Evolutionary conservation across 2,329 filamentous ascomycete species (phyloP), one percentile per base, ranked within the genome.

Genomic region (Cytospora paraplurivora): DNA sequence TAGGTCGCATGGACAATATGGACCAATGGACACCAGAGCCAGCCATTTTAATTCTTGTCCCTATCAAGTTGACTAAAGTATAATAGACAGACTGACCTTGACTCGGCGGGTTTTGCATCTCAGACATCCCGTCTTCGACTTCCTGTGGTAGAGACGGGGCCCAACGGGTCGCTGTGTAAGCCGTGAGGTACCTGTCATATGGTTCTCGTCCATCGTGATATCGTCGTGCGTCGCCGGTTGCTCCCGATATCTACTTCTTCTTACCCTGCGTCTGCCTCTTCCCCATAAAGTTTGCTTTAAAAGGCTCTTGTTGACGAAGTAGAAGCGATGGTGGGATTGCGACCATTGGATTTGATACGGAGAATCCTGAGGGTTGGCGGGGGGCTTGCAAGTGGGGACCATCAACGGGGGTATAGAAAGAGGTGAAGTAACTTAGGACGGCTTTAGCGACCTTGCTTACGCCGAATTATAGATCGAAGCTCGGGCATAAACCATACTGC

Each of bases 81-180:
- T 13, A 10, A 47, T 10, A n/a, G n/a, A 47, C 27, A 44, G 19
- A 64, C 63, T 62, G 53, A 74, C 72, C 70, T 74, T 74, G 19
- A 74, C 73, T 21, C 72, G 68, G 34, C 72, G 66, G 10, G 67
- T 68, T 62, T 71, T 72, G 63, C 72, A 74, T 49, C 71, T 68
- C 15, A 69, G 62, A 60, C 73, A 74, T 1, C 73, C 73, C 56
- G 67, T 70, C 41, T 69, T 64, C 33, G 71, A 73, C 67, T 75
- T 74, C 62, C 69, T 72, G 63, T 74, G 73, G 54, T 74, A 74
- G 21, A 74, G 66, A 50, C 73, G 65, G 32, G 70, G 70, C 11
- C 65, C 69, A 37, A 63, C 61, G 21, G 38, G 38, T 21, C 62
- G 64, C 10, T 57, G 62, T 21, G 59, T 44, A 27, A 32, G 59